These are phyloP conservation scores for Pulveroboletus sp. DNA, from an alignment of 768 basidiomycete species.

Conservation along the genomic window DNA sequence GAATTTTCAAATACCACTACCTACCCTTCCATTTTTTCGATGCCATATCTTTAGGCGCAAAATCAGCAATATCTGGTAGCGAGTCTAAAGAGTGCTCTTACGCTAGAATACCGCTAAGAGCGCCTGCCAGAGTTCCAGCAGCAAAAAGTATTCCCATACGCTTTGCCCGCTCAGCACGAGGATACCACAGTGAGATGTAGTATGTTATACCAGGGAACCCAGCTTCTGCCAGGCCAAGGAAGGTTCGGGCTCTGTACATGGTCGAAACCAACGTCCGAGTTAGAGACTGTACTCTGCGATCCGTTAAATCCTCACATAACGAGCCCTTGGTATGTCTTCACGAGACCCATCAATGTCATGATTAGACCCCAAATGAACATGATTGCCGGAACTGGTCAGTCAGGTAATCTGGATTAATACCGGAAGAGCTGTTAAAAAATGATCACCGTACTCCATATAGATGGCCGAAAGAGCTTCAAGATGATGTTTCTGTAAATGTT, in stretches of 20 bases:
- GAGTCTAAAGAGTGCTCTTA: conserved; percentile 22
- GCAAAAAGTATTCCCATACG: conserved; percentile 59
- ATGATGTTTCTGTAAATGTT: conserved; percentile 23
- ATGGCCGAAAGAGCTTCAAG: conserved; percentile 25
- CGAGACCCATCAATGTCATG: conserved; percentile 30
- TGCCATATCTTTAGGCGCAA: conserved; percentile 28
- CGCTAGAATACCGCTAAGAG: conserved; percentile 44
- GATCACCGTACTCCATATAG: conserved; percentile 23
- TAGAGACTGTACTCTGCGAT: background rate
- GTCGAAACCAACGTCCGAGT: background rate
- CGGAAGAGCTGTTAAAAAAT: background rate
- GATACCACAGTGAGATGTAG: conserved; percentile 53
- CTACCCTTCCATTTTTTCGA: conserved; percentile 26
- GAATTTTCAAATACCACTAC: conserved; percentile 15
- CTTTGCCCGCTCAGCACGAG: conserved; percentile 48
- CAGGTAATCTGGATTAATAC: conserved; percentile 3
- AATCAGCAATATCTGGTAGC: background rate
- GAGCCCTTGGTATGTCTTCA: conserved; percentile 23
- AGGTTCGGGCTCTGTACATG: conserved; percentile 27
- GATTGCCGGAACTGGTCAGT: conserved; percentile 31
- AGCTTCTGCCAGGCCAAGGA: conserved; percentile 41
- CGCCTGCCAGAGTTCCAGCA: conserved; percentile 50
- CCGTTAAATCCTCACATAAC: conserved; percentile 20
- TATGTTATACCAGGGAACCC: conserved; percentile 38
- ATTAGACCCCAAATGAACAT: conserved; percentile 32